Percentiles rank a stretch among this genome's conserved stretches.
Evolutionary conservation across 2,329 filamentous ascomycete species (phyloP).

Genomic region (Cryphonectria radicalis): DNA sequence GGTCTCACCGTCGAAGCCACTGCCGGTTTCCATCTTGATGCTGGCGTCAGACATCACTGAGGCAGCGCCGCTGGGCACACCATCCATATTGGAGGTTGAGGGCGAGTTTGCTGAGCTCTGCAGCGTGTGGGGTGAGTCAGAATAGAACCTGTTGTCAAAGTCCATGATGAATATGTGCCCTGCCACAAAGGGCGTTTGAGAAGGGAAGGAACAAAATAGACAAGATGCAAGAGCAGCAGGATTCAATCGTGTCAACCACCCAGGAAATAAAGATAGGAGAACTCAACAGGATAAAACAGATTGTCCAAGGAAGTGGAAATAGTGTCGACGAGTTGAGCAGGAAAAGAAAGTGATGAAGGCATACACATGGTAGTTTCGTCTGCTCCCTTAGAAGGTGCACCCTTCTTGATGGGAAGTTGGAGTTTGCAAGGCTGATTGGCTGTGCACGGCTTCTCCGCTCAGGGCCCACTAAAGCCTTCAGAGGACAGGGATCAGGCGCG

Average conservation of each 20-base stretch:
- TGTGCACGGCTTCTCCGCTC: neutral
- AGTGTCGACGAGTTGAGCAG: neutral
- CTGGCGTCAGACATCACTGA: conserved; percentile 9
- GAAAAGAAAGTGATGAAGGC: neutral
- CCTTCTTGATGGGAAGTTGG: neutral
- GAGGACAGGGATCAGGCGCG: neutral
- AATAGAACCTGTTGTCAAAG: conserved; percentile 9
- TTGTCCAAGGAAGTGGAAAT: neutral
- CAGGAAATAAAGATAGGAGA: neutral
- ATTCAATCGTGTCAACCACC: neutral
- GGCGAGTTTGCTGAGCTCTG: conserved; percentile 15
- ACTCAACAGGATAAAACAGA: neutral
- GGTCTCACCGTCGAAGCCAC: conserved; percentile 23
- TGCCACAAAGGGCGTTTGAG: neutral
- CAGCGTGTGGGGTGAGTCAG: conserved; percentile 27
- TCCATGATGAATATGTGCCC: conserved; percentile 10
- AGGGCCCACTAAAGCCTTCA: neutral
- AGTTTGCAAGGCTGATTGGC: conserved; percentile 25
- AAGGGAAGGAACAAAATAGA: neutral
- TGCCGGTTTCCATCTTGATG: conserved; percentile 27
- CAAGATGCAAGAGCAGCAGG: neutral
- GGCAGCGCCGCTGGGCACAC: conserved; percentile 16
- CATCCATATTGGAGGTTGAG: conserved; percentile 21
- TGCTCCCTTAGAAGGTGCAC: neutral
- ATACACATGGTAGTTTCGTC: neutral